These are phyloP conservation scores for Graphiopsis chlorocephala DNA, from an alignment of 2,329 filamentous ascomycete species.

Conservation along the genomic window DNA sequence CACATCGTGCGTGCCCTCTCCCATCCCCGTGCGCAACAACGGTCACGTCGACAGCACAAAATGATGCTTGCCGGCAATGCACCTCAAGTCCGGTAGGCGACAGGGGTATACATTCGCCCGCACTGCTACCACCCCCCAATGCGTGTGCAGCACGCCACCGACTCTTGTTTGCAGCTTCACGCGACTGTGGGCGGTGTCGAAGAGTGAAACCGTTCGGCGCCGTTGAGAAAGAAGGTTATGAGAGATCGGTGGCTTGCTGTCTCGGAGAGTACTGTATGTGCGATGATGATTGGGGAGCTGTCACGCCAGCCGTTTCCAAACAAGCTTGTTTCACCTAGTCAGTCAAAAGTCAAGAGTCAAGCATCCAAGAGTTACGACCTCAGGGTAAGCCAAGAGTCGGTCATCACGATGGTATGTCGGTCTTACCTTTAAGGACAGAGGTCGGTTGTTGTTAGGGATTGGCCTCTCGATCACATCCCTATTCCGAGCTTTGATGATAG, in stretches of 20 bases:
- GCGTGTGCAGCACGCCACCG: conserved; percentile 1
- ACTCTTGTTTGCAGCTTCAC: conserved; percentile 14
- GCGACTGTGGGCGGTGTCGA: neutral
- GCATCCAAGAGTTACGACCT: neutral
- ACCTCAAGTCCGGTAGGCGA: neutral
- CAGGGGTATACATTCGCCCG: neutral
- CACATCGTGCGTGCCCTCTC: neutral
- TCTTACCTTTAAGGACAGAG: too few species aligned
- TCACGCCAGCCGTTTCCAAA: neutral
- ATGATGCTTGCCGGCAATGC: neutral
- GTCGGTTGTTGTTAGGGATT: too few species aligned
- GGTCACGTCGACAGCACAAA: neutral
- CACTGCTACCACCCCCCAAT: neutral
- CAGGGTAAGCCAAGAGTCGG: neutral
- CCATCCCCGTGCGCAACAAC: neutral
- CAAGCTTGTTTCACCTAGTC: neutral
- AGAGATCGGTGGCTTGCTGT: conserved; percentile 1
- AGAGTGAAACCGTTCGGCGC: conserved; percentile 3
- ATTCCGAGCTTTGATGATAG: too few species aligned
- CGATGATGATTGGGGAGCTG: neutral
- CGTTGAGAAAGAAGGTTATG: neutral
- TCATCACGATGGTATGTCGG: neutral
- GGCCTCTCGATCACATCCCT: too few species aligned
- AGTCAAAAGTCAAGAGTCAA: neutral
- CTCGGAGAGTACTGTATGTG: neutral